Evolutionary conservation across 306 rosid species (phyloP), one percentile per base, ranked within the genome.

Genomic region (Pterocarpus santalinus): DNA sequence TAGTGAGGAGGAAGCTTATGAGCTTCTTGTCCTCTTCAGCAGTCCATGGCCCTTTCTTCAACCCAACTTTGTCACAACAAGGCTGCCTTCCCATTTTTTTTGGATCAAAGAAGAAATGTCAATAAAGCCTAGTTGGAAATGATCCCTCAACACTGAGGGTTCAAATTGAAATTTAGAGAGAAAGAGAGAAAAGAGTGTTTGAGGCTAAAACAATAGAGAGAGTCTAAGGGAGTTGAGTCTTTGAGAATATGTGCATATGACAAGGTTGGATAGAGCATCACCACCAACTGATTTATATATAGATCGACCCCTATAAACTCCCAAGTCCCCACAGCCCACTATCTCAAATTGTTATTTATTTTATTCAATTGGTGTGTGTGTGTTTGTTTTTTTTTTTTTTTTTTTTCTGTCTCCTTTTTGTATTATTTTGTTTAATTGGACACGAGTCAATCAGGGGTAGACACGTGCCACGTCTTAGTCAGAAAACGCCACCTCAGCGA

Each of bases 31-130:
- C 99, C 53, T 95, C 99, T 41, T 93, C 99, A 15, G 90, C 85
- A 30, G 96, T 90, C 98, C 97, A 92, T 67, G 95, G 97, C 8
- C 97, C 97, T 69, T 92, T 92, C 91, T 95, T 95, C 94, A 95
- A 80, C 73, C 99, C 99, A 41, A 95, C 98, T 84, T 95, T 95
- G 85, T 95, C 99, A 87, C 99, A 95, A 77, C 99, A 95, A 0
- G 99, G 99, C 80, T 95, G 97, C 75, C 99, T 91, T 84, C 99
- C 99, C 99, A 95, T 92, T 53, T 69, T 78, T 5, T 52, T 52
- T 65, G 4, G 7, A 7, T 17, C 80, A 76, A 70, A 65, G 17
- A 68, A 47, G 49, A 35, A 79, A 65, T 73, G 77, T 5, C 61
- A 78, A 66, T 55, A 57, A 52, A 72, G n/a, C 8, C 47, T 8